Conservation (phyloP, 2,329 filamentous ascomycete species). For the Cryphonectria radicalis region DNA sequence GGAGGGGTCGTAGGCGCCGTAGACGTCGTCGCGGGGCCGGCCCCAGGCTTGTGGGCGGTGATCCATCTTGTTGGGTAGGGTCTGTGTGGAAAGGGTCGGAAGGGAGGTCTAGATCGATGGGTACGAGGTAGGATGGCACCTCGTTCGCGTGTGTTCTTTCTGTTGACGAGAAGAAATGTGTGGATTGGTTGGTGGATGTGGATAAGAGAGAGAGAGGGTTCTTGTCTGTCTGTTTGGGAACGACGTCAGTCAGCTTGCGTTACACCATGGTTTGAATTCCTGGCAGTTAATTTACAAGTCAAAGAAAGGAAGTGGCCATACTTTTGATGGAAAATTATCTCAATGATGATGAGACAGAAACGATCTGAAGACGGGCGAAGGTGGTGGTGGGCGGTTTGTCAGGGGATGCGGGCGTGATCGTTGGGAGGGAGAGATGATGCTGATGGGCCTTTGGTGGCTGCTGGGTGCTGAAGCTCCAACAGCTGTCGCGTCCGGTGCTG, state of each 20-base stretch:
- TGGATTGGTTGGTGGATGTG: not conserved
- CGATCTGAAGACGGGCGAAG: not conserved
- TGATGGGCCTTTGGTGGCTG: not conserved
- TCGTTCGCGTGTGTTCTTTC: conserved; percentile 27
- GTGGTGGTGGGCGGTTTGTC: not conserved
- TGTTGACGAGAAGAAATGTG: conserved; percentile 9
- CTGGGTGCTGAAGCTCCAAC: conserved; percentile 6
- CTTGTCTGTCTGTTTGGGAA: conserved; percentile 17
- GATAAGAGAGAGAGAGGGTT: not conserved
- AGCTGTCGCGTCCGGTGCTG: conserved; percentile 22
- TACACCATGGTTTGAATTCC: not conserved
- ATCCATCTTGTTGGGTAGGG: conserved; percentile 56
- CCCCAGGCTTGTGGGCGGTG: conserved; percentile 76
- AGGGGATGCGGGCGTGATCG: not conserved
- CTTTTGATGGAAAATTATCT: not conserved
- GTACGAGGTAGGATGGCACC: not conserved
- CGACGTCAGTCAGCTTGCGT: conserved; percentile 24
- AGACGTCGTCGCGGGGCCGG: conserved; percentile 92
- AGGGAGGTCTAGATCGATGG: not conserved
- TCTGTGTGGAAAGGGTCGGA: not conserved
- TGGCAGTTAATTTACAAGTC: not conserved
- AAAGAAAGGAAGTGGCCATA: not conserved
- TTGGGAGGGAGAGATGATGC: not conserved
- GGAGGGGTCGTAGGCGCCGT: conserved; percentile 88
- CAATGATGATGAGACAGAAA: not conserved